phyloP scores from a whole-genome alignment of 352 stramenopile genomes.

The Ophiocytium majus region DNA sequence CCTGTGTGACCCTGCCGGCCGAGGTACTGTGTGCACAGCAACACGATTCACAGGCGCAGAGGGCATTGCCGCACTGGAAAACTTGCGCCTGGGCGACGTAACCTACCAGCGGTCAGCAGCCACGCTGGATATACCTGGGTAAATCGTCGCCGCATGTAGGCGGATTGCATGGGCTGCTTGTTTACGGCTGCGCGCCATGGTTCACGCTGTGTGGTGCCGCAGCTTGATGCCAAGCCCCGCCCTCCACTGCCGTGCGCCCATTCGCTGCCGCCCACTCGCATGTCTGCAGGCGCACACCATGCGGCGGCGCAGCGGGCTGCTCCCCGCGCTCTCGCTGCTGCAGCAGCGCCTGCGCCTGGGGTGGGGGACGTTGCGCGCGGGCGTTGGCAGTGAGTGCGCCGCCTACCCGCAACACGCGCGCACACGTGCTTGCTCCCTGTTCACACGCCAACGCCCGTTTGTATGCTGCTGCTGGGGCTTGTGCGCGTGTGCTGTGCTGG shows the following conservation, averaged over 20 bases:
- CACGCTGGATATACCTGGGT: background rate
- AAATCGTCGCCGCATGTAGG: background rate
- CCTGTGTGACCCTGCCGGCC: no score
- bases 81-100: no score
- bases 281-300: background rate
- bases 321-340: conserved; percentile 9
- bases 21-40: no score
- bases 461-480: no score
- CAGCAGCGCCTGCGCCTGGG: conserved; percentile 13
- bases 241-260: background rate
- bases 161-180: background rate
- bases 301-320: background rate
- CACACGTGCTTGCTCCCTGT: no score
- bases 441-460: no score
- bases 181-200: background rate
- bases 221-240: background rate
- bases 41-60: no score
- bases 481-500: no score
- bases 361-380: conserved; percentile 4
- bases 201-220: background rate
- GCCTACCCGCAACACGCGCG: no score
- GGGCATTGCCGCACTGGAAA: no score
- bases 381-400: no score
- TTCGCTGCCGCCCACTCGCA: no score
- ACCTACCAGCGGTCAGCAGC: background rate